Percentiles rank a stretch among this genome's conserved stretches.
phyloP scores from a whole-genome alignment of 2,329 filamentous ascomycete species.

The Cercospora citrullina region DNA sequence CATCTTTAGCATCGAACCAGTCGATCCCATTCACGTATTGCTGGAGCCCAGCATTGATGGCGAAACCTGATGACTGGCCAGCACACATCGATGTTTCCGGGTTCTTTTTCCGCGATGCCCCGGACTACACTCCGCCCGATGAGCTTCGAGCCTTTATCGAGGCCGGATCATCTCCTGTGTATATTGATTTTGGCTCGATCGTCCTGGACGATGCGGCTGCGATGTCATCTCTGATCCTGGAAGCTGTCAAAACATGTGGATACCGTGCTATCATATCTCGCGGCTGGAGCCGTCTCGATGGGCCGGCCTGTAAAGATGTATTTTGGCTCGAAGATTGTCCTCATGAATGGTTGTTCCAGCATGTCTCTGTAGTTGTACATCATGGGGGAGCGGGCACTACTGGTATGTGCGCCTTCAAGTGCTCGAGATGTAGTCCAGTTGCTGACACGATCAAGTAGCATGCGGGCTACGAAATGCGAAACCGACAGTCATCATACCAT shows the following conservation, averaged over 20 bases:
- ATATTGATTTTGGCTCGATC: neutral
- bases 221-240: neutral
- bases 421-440: neutral
- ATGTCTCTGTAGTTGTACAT: constrained; percentile 66
- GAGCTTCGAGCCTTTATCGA: neutral
- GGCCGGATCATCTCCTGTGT: neutral
- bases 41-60: constrained; percentile 37
- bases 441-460: constrained; percentile 43
- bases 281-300: constrained; percentile 65
- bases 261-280: neutral
- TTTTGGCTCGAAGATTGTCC: constrained; percentile 73
- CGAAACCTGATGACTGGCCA: constrained; percentile 49
- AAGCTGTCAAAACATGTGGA: neutral
- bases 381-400: constrained; percentile 78
- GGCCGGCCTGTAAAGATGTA: constrained; percentile 60
- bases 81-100: constrained; percentile 43
- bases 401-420: neutral
- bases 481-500: constrained; percentile 74
- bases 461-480: constrained; percentile 69
- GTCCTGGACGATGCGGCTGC: neutral
- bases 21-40: constrained; percentile 75
- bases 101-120: neutral
- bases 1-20: neutral
- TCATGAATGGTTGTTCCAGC: constrained; percentile 74
- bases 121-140: neutral